Evolutionary conservation across 352 stramenopile species (phyloP).

Genomic region (Pythium folliculosum): DNA sequence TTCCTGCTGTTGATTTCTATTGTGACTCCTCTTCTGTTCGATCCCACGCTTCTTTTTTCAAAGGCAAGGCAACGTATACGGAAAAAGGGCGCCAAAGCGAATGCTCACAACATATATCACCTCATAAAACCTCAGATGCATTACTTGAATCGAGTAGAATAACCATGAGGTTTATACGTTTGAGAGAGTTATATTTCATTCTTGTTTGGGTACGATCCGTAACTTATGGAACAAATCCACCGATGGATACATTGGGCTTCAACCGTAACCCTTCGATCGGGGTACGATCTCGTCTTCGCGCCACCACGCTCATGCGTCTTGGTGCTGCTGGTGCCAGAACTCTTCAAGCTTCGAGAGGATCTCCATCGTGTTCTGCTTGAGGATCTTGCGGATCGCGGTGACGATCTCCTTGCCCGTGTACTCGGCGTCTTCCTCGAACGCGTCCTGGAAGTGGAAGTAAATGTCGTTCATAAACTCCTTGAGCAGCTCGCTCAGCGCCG

Average conservation of each 20-base stretch:
- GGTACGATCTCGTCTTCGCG: neutral
- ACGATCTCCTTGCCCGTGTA: conserved; percentile 85
- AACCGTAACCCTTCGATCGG: conserved; percentile 9
- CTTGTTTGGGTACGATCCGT: neutral
- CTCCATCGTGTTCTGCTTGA: conserved; percentile 84
- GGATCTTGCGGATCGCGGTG: conserved; percentile 79
- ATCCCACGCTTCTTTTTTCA: conserved; percentile 4
- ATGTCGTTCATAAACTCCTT: conserved; percentile 90
- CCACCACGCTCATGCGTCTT: neutral
- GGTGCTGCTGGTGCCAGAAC: conserved; percentile 62
- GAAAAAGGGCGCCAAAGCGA: conserved; percentile 25
- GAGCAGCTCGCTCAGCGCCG: conserved; percentile 62
- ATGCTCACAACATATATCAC: conserved; percentile 8
- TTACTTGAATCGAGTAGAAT: no score
- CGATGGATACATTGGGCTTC: neutral
- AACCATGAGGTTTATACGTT: conserved; percentile 21
- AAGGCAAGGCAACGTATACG: conserved; percentile 26
- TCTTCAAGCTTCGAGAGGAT: conserved; percentile 74
- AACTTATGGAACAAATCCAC: conserved; percentile 4
- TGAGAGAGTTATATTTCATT: conserved; percentile 2
- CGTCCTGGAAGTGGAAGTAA: conserved; percentile 86
- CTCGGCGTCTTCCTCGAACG: conserved; percentile 81
- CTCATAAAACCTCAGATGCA: neutral
- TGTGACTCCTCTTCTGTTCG: neutral
- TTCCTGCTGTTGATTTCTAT: conserved; percentile 10